These are phyloP conservation scores for Glycyrrhiza uralensis DNA, from an alignment of 306 rosid species.

Conservation along the genomic window DNA sequence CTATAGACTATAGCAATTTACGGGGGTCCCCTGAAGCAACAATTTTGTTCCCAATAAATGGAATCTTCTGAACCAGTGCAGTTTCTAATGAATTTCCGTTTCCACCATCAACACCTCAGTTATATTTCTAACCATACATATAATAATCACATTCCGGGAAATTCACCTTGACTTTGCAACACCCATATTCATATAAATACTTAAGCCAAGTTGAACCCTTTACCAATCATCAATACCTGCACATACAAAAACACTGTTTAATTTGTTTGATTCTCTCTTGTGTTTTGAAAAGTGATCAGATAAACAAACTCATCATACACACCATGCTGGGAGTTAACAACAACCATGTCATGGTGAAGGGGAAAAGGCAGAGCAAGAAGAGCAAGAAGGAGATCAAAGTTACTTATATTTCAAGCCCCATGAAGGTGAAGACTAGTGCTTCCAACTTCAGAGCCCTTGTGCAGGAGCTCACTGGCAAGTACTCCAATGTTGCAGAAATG, in stretches of 20 bases:
- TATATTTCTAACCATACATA: not conserved
- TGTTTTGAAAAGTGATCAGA: not conserved
- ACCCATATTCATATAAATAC: conserved; percentile 23
- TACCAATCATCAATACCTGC: not conserved
- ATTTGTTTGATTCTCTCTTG: not conserved
- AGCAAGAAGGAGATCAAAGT: conserved; percentile 50
- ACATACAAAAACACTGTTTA: not conserved
- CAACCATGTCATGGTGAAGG: conserved; percentile 17
- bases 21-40: not conserved
- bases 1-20: not conserved
- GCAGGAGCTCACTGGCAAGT: conserved; percentile 74
- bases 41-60: not conserved
- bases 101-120: conserved; percentile 11
- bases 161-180: conserved; percentile 11
- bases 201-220: not conserved
- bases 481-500: conserved; percentile 62
- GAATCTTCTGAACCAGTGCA: not conserved
- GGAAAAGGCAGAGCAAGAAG: conserved; percentile 31
- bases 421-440: conserved; percentile 78
- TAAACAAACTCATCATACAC: no score
- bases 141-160: conserved; percentile 20
- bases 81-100: conserved; percentile 23
- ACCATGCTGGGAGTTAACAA: conserved; percentile 28
- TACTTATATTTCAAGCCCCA: conserved; percentile 75
- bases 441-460: conserved; percentile 75